phyloP scores from a whole-genome alignment of 2,329 filamentous ascomycete genomes.

The Beauveria sp. region DNA sequence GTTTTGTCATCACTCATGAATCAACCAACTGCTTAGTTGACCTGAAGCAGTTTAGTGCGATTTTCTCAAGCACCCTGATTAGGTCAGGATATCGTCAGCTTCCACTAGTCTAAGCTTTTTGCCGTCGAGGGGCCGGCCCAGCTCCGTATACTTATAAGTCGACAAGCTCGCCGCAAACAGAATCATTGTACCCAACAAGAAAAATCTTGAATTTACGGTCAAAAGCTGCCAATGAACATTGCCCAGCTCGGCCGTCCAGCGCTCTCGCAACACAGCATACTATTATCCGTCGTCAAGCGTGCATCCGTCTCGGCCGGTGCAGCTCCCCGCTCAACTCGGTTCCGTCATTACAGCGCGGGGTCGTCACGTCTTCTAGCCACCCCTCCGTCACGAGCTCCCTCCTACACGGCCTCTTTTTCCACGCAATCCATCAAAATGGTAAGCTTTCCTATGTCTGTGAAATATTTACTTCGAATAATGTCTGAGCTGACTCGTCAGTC shows the following conservation, averaged over 20 bases:
- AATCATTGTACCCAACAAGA: not conserved
- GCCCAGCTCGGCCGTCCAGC: not conserved
- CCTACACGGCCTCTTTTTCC: not conserved
- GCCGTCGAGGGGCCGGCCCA: not conserved
- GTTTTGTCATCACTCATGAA: no score
- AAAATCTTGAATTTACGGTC: not conserved
- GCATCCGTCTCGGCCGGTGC: not conserved
- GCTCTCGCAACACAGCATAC: not conserved
- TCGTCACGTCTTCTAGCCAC: not conserved
- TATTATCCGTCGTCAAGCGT: not conserved
- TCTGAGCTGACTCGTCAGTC: not conserved
- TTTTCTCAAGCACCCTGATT: not conserved
- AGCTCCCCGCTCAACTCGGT: not conserved
- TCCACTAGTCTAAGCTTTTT: not conserved
- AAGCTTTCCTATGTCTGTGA: not conserved
- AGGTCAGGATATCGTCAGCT: slow-evolving; percentile 10
- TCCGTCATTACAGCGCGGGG: slow-evolving; percentile 5
- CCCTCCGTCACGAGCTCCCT: not conserved
- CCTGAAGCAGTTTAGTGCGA: not conserved
- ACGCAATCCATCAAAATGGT: slow-evolving; percentile 6
- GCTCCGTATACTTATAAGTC: not conserved
- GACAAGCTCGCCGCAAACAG: not conserved
- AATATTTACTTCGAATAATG: no score
- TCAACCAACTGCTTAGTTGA: no score
- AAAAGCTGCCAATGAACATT: not conserved